Evolutionary conservation across 305 asterid species (phyloP), one percentile per base, ranked within the genome.

Genomic region (Nicotiana rustica): DNA sequence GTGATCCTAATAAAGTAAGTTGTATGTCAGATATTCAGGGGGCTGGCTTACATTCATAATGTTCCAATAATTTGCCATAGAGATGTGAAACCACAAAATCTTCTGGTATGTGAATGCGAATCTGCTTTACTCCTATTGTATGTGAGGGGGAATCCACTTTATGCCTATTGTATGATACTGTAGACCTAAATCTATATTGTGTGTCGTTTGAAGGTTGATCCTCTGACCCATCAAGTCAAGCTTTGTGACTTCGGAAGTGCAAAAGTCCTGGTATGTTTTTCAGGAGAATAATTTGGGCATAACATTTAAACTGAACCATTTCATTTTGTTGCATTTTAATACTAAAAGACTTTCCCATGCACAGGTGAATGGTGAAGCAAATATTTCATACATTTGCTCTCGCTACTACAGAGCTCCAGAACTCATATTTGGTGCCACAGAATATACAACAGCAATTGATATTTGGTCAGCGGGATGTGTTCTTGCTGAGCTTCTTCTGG

Each of bases 211-310:
- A 90, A 96, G 98, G 98, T 96, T 81, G 97, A 96, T 86, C 99
- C 99, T 77, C 94, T 95, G 81, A 93, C 97, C 77, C 98, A 96
- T 83, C 98, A 95, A 85, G 98, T 95, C 88, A 95, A 96, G 94
- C 92, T 95, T 67, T 96, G 98, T 88, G 99, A 96, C 83, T 95
- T 96, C 86, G 99, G 98, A 86, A 96, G 98, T 87, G 99, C 98
- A 82, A 96, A 96, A 92, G 95, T 91, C 83, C 93, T 95, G 89
- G 99, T 96, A 93, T 83, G 97, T 90, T 86, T 79, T 83, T 77
- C 0, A 44, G 62, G 79, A 6, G 79, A 73, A 21, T 21, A 6
- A 18, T 73, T 71, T 73, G 3, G 78, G 18, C 56, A 70, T 69
- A 52, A 84, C 84, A 70, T 70, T 15, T 18, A n/a, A 33, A 25